phyloP scores from a whole-genome alignment of 768 basidiomycete species.

The Boletus vermiculosoides region DNA sequence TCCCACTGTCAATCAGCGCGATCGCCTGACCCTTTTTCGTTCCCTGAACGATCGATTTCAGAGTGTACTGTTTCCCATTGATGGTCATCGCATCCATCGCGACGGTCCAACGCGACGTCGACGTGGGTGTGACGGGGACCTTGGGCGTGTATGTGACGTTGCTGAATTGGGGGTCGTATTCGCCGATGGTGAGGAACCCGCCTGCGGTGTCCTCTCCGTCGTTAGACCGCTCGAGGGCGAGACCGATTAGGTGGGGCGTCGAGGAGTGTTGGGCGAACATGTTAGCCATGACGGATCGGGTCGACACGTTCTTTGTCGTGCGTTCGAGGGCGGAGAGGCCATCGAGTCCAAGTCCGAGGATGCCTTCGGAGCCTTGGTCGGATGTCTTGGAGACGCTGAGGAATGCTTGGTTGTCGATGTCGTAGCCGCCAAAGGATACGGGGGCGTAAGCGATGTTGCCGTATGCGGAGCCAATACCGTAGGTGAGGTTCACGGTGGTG shows the following conservation, averaged over 20 bases:
- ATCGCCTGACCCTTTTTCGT: constrained; percentile 34
- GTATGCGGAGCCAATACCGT: constrained; percentile 39
- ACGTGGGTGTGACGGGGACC: constrained; percentile 35
- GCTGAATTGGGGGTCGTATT: constrained; percentile 37
- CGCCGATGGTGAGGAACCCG: constrained; percentile 43
- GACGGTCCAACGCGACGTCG: constrained; percentile 42
- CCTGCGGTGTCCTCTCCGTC: constrained; percentile 41
- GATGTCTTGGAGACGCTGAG: constrained; percentile 20
- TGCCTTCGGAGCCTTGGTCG: constrained; percentile 20
- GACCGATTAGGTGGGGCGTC: constrained; percentile 40
- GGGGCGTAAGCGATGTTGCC: constrained; percentile 38
- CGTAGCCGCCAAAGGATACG: constrained; percentile 37
- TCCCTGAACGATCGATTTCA: constrained; percentile 32
- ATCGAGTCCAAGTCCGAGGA: constrained; percentile 29
- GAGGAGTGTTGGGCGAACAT: constrained; percentile 37
- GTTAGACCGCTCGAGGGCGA: constrained; percentile 42
- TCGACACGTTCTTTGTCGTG: constrained; percentile 9
- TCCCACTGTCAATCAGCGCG: constrained; percentile 45
- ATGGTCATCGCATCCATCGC: constrained; percentile 39
- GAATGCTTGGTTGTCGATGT: constrained; percentile 29
- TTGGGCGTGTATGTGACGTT: constrained; percentile 32
- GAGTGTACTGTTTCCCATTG: constrained; percentile 25
- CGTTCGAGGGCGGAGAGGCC: constrained; percentile 24
- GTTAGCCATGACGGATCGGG: constrained; percentile 38
- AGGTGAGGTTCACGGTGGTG: constrained; percentile 32